Base-by-base conservation (phyloP, 257 asterid genomes). In the Anisodus acutangulus region DNA sequence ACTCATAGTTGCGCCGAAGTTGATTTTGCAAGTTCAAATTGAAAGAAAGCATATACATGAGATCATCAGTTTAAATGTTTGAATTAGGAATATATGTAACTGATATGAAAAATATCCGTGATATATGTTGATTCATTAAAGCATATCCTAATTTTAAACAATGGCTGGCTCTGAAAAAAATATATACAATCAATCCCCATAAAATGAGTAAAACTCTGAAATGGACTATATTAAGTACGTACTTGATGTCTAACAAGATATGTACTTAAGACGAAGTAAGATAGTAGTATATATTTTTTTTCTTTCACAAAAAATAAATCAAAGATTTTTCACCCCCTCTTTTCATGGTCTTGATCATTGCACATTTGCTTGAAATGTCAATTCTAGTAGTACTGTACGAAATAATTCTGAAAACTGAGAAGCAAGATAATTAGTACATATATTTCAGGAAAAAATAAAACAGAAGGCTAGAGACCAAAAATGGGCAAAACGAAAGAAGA, bases 401-500 rank as follows among this genome's bases (percentile, higher is more conserved):
- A 71, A 71, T n/a, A 45, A 71, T 15, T n/a, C n/a, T 45, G 55
- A 45, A 72, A 72, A 45, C 17, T 78, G 63, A 76, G 26, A 15
- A 41, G 45, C 45, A 41, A 41, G 45, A 31, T 31, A 41, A 41
- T 3, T 41, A 41, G 45, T 41, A 41, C 45, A 41, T 41, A 41
- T 3, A 4, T 41, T 41, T 41, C 45, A 41, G 45, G 6, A 41
- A 41, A 6, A 41, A 41, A 41, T 41, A 41, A 41, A 41, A 41
- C 5, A 41, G 45, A 41, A 41, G 45, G 5, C 5, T 5, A 41
- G 17, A 57, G 11, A 85, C 87, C 85, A 12, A 76, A 88, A 87
- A 69, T 1, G 71, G 83, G 68, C 78, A 84, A 88, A 53, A 31
- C 85, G 43, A 57, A 51, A 88, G 53, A 31, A 76, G 89, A 81